Evolutionary conservation across 2,329 filamentous ascomycete species (phyloP).

Genomic region (Verticillium zaregamsianum): DNA sequence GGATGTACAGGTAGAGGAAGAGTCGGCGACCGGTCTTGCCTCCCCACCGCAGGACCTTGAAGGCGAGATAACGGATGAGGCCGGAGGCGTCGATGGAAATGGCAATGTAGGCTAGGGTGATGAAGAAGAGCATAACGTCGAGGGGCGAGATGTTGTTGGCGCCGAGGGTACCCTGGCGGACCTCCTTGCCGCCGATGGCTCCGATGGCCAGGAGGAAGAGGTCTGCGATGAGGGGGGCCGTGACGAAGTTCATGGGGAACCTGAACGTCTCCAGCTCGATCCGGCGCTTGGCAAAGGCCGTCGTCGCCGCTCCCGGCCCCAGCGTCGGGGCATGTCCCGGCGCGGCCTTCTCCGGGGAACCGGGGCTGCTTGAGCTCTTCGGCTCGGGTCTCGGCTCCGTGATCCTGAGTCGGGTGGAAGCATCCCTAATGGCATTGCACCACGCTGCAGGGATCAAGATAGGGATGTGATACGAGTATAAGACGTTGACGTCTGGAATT

Average conservation of each 20-base stretch:
- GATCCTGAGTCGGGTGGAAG: slow-evolving; percentile 1
- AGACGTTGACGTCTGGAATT: slow-evolving; percentile 57
- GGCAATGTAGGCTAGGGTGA: slow-evolving; percentile 70
- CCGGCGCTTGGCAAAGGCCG: neutral
- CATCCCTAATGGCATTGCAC: slow-evolving; percentile 37
- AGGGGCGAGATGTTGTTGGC: slow-evolving; percentile 62
- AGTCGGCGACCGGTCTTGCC: slow-evolving; percentile 60
- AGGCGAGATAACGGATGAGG: slow-evolving; percentile 65
- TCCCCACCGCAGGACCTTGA: slow-evolving; percentile 64
- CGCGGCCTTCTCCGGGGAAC: neutral
- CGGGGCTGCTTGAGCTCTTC: neutral
- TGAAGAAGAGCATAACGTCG: slow-evolving; percentile 72
- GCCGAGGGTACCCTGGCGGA: slow-evolving; percentile 62
- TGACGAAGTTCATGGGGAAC: slow-evolving; percentile 67
- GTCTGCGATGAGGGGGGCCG: slow-evolving; percentile 65
- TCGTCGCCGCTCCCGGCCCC: no score
- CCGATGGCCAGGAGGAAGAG: slow-evolving; percentile 66
- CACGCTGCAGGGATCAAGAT: slow-evolving; percentile 52
- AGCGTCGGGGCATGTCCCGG: neutral
- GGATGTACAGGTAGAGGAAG: slow-evolving; percentile 67
- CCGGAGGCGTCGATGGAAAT: slow-evolving; percentile 74
- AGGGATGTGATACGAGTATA: slow-evolving; percentile 65
- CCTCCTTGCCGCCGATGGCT: slow-evolving; percentile 62
- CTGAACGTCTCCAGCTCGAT: slow-evolving; percentile 25
- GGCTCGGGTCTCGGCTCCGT: neutral